phyloP scores from a whole-genome alignment of 2,329 filamentous ascomycete genomes.

The Fusarium sp. region DNA sequence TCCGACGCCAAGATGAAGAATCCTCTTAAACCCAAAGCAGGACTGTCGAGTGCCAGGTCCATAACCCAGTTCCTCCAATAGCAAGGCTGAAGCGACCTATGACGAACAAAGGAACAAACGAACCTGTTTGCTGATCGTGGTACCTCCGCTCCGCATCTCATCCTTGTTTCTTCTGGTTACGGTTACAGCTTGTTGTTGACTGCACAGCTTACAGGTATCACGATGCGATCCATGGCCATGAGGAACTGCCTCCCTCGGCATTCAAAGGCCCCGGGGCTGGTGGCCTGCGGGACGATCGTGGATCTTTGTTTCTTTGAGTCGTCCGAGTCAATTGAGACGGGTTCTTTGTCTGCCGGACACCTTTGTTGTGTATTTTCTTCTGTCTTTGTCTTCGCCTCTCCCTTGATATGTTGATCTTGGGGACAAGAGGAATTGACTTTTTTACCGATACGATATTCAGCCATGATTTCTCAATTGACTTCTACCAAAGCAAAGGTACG shows the following conservation, averaged over 20 bases:
- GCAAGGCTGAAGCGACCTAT: slow-evolving; percentile 14
- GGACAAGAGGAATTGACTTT: slow-evolving; percentile 36
- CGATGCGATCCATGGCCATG: slow-evolving; percentile 16
- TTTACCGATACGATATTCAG: background rate
- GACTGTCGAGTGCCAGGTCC: slow-evolving; percentile 9
- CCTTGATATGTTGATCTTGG: slow-evolving; percentile 14
- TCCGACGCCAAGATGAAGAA: slow-evolving; percentile 38
- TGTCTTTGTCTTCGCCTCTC: slow-evolving; percentile 11
- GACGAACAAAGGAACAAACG: slow-evolving; percentile 15
- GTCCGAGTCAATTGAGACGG: slow-evolving; percentile 10
- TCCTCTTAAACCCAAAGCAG: slow-evolving; percentile 29
- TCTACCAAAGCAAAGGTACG: background rate
- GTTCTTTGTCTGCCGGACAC: slow-evolving; percentile 17
- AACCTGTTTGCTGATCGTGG: slow-evolving; percentile 34
- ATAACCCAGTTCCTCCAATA: slow-evolving; percentile 25
- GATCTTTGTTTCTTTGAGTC: slow-evolving; percentile 27
- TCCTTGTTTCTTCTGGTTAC: slow-evolving; percentile 24
- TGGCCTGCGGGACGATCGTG: slow-evolving; percentile 20
- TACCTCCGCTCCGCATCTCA: slow-evolving; percentile 24
- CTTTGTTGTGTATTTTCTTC: slow-evolving; percentile 8
- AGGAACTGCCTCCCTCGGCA: slow-evolving; percentile 19
- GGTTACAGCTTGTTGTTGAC: no score
- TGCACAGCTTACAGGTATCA: background rate
- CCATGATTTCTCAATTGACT: no score
- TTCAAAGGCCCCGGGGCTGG: slow-evolving; percentile 26